Evolutionary conservation across 2,329 filamentous ascomycete species (phyloP), one percentile per base, ranked within the genome.

Genomic region (Mariannaea elegans): DNA sequence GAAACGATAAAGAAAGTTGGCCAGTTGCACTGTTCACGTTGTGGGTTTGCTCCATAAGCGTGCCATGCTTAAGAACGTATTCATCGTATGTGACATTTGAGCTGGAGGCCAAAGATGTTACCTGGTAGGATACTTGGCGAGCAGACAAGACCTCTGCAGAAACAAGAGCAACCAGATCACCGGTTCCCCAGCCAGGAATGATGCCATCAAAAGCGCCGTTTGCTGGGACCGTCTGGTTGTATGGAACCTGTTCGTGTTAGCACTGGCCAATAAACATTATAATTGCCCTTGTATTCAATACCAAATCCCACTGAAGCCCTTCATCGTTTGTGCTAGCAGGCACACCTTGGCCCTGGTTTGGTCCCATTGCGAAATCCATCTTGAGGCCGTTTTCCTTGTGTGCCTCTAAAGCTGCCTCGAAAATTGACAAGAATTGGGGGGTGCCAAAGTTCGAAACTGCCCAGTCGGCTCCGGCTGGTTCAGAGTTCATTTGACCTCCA

Each of bases 311-410:
- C 27, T 59, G 56, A 4, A 59, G 29, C 8, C 56, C 56, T 10
- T 55, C 38, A 34, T 54, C 31, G 8, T 49, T 14, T 7, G 45
- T 19, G 13, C 27, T 16, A 10, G 56, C 50, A 12, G 56, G 56
- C 19, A 59, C 56, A 23, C 56, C 56, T 19, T 59, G 56, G 3
- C 56, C 56, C 38, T 59, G 56, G 9, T 59, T 59, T 5, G 56
- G 56, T 7, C 56, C 56, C 4, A 59, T 14, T 13, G 56, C 36
- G n/a, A 59, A 59, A 9, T 59, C 56, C 50, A 56, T 51, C 4
- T 39, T 18, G 1, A 61, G 24, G 14, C 41, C 52, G 10, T 52
- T 7, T 10, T 47, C 39, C 7, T 34, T 19, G 18, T 56, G 52
- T 14, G 39, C 41, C 42, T 52, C 27, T 1, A 61, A 23, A 3